A percentile compares a stretch with the other conserved stretches of the same genome.
Conservation (phyloP, 805 yeast species). For the Kazachstania kunashirensis region DNA sequence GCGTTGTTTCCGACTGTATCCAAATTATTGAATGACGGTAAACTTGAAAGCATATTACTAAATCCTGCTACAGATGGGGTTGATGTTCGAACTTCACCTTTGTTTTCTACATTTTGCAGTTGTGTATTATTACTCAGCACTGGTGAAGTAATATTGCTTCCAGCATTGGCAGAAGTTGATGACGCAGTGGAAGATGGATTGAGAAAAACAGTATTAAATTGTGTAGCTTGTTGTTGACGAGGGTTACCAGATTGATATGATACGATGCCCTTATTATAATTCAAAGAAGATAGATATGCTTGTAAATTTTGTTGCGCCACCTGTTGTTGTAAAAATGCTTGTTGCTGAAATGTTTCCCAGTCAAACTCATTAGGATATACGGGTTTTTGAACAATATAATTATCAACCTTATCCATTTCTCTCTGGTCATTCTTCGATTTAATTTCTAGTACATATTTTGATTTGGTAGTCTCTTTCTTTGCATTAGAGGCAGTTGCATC, state of each 20-base stretch:
- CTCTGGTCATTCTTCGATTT: neutral
- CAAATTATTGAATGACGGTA: neutral
- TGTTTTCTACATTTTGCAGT: neutral
- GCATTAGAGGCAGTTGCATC: neutral
- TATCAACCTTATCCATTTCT: neutral
- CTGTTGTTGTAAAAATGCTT: slow-evolving; percentile 28
- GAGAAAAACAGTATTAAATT: neutral
- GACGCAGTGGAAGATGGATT: slow-evolving; percentile 1
- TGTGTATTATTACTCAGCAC: neutral
- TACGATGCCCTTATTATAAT: slow-evolving; percentile 1
- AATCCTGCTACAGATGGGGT: neutral
- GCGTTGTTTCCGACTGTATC: neutral
- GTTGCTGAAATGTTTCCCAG: slow-evolving; percentile 28
- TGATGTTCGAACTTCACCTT: neutral
- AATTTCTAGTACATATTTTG: neutral
- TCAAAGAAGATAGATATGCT: slow-evolving; percentile 24
- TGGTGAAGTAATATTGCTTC: slow-evolving; percentile 3
- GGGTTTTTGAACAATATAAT: slow-evolving; percentile 27
- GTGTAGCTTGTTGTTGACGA: neutral
- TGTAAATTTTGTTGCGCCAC: slow-evolving; percentile 28
- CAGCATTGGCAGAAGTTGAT: neutral
- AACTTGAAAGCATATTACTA: neutral
- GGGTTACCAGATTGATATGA: neutral
- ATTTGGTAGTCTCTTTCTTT: neutral
- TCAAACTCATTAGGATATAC: slow-evolving; percentile 22